phyloP scores from a whole-genome alignment of 2,329 filamentous ascomycete species.

The Polychaeton citri region DNA sequence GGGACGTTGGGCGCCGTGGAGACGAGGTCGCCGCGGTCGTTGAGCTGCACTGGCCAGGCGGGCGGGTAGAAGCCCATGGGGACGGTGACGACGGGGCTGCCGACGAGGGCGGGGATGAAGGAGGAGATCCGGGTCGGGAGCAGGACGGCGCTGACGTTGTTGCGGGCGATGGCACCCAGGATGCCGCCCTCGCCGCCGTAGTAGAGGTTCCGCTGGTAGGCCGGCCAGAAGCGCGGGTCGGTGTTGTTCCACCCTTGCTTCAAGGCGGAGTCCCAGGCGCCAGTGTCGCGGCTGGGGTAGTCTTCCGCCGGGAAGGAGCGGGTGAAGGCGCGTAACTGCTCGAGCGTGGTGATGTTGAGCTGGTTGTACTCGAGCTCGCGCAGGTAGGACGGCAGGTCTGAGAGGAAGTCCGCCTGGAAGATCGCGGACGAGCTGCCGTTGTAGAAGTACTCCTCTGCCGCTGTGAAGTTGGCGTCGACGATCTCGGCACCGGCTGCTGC shows the following conservation, averaged over 20 bases:
- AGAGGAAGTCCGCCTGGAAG: slow-evolving; percentile 45
- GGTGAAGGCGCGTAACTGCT: slow-evolving; percentile 43
- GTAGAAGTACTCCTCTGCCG: slow-evolving; percentile 32
- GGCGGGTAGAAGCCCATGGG: slow-evolving; percentile 45
- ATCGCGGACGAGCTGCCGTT: slow-evolving; percentile 29
- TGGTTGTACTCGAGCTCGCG: slow-evolving; percentile 44
- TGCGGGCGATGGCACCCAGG: slow-evolving; percentile 43
- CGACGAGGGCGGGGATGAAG: slow-evolving; percentile 41
- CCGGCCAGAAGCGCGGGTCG: slow-evolving; percentile 42
- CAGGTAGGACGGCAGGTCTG: slow-evolving; percentile 45
- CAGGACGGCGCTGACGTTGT: slow-evolving; percentile 49
- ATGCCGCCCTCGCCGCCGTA: slow-evolving; percentile 48
- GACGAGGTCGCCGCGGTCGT: slow-evolving; percentile 39
- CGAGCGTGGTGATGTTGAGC: slow-evolving; percentile 38
- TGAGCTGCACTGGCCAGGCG: slow-evolving; percentile 33
- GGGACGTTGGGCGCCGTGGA: slow-evolving; percentile 40
- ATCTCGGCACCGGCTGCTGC: slow-evolving; percentile 44
- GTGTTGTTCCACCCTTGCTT: slow-evolving; percentile 43
- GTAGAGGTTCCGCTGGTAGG: slow-evolving; percentile 40
- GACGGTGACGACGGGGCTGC: slow-evolving; percentile 48
- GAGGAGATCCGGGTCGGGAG: slow-evolving; percentile 41
- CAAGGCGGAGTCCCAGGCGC: slow-evolving; percentile 41
- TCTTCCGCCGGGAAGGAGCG: slow-evolving; percentile 39
- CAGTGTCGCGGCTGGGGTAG: slow-evolving; percentile 49
- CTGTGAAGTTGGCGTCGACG: slow-evolving; percentile 48